phyloP scores from a whole-genome alignment of 164 flowering plant genomes.

The Litsea cubeba region DNA sequence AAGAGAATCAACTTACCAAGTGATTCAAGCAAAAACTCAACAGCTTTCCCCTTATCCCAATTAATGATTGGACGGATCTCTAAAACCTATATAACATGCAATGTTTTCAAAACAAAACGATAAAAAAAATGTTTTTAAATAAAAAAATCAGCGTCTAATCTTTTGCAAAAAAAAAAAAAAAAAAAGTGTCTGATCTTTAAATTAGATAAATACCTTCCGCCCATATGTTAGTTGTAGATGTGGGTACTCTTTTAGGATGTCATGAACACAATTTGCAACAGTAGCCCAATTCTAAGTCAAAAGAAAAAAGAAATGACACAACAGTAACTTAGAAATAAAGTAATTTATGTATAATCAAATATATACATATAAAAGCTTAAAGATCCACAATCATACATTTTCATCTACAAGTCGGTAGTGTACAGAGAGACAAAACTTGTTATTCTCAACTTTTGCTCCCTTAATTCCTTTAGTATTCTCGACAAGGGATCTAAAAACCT shows the following conservation, averaged over 20 bases:
- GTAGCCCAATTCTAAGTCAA: conserved; percentile 58
- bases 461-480: conserved; percentile 62
- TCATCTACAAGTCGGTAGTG: conserved; percentile 94
- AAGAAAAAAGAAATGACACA: too few relatives aligned
- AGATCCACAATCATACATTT: conserved; percentile 38
- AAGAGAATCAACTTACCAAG: conserved; percentile 41
- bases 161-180: too few relatives aligned
- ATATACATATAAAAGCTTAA: neutral
- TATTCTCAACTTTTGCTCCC: conserved; percentile 88
- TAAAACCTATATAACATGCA: conserved; percentile 53
- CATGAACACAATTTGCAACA: conserved; percentile 66
- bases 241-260: conserved; percentile 68
- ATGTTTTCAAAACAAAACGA: neutral
- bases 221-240: conserved; percentile 85
- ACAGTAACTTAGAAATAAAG: neutral
- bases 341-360: neutral
- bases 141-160: neutral
- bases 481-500: conserved; percentile 86
- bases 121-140: neutral
- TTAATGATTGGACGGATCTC: conserved; percentile 90
- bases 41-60: conserved; percentile 98
- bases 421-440: conserved; percentile 91
- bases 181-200: too few relatives aligned
- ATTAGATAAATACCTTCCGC: conserved; percentile 65
- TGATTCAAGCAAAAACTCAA: conserved; percentile 86